Evolutionary conservation across 2,329 filamentous ascomycete species (phyloP).

Genomic region (Chalara sp.): DNA sequence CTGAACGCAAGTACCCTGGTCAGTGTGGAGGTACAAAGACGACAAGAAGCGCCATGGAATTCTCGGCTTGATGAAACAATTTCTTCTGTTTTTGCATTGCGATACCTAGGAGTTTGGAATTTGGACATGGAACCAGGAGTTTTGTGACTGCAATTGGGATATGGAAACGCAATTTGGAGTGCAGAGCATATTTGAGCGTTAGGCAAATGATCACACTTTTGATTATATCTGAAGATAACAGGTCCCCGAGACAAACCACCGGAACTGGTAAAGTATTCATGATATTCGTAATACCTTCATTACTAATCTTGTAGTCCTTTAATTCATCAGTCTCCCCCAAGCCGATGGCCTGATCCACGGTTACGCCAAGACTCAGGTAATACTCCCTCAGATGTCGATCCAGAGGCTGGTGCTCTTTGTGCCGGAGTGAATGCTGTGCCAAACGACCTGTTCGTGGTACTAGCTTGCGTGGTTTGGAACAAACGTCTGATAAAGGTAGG

Average conservation of each 20-base stretch:
- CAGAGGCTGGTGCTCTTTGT: conserved; percentile 31
- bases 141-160: too few relatives aligned
- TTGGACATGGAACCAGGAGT: too few relatives aligned
- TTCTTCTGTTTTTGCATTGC: too few relatives aligned
- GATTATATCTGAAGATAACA: too few relatives aligned
- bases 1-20: conserved; percentile 12
- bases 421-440: conserved; percentile 52
- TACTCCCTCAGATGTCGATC: conserved; percentile 38
- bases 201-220: too few relatives aligned
- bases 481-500: conserved; percentile 65
- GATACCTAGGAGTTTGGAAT: too few relatives aligned
- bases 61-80: background rate
- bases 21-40: background rate
- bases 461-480: conserved; percentile 44
- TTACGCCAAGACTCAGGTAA: conserved; percentile 58
- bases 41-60: background rate
- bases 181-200: too few relatives aligned
- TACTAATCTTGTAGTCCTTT: too few relatives aligned
- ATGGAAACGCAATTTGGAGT: too few relatives aligned
- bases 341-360: conserved; percentile 53
- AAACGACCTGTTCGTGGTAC: conserved; percentile 44
- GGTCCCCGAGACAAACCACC: too few relatives aligned
- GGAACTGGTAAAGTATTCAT: too few relatives aligned
- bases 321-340: conserved; percentile 39
- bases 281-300: too few relatives aligned